Conservation (phyloP, 768 basidiomycete species). For the Lactarius hengduanensis region DNA sequence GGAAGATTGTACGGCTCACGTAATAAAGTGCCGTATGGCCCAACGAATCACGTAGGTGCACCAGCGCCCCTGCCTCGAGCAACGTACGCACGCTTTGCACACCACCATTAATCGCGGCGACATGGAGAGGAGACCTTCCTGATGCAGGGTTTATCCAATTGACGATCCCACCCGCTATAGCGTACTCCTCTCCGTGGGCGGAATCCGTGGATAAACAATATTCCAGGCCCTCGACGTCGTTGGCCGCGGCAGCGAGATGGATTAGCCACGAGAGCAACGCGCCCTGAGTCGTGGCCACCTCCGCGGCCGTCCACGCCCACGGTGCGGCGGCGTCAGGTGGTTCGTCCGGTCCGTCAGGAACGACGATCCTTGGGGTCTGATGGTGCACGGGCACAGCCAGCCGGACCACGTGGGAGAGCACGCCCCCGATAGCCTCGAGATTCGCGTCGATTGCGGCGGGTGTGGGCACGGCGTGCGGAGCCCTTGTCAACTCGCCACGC, state of each 20-base stretch:
- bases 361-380: slow-evolving; percentile 39
- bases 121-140: slow-evolving; percentile 74
- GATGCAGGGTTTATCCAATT: slow-evolving; percentile 71
- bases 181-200: slow-evolving; percentile 29
- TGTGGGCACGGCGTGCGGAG: slow-evolving; percentile 39
- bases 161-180: slow-evolving; percentile 64
- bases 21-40: slow-evolving; percentile 87
- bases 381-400: slow-evolving; percentile 47
- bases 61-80: slow-evolving; percentile 72
- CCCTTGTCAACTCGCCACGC: slow-evolving; percentile 82
- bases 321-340: slow-evolving; percentile 51
- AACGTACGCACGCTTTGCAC: slow-evolving; percentile 44
- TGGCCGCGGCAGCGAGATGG: slow-evolving; percentile 71
- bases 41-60: slow-evolving; percentile 75
- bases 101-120: slow-evolving; percentile 71
- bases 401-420: slow-evolving; percentile 68
- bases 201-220: slow-evolving; percentile 49
- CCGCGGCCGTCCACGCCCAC: slow-evolving; percentile 78
- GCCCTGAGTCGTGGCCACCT: slow-evolving; percentile 66
- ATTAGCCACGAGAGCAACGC: slow-evolving; percentile 75
- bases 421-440: slow-evolving; percentile 58
- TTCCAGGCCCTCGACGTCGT: slow-evolving; percentile 61
- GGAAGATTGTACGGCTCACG: slow-evolving; percentile 41
- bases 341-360: slow-evolving; percentile 41
- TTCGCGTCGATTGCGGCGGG: slow-evolving; percentile 46